Base-by-base conservation (phyloP, 352 stramenopile species). In the Globisporangium alternatum region DNA sequence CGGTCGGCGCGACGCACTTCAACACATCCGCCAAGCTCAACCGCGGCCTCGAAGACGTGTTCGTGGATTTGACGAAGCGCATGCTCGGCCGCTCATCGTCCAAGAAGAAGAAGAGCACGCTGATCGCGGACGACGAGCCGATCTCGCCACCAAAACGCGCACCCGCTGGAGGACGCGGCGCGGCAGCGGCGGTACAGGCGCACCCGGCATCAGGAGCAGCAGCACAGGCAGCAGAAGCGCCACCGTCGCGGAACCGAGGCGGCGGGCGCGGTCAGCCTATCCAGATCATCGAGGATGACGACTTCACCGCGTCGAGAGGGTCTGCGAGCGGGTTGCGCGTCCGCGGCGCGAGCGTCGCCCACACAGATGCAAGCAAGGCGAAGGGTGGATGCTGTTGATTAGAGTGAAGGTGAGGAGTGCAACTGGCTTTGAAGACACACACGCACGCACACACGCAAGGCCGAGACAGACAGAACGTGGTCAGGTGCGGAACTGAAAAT, bases 1-100 rank as follows among this genome's bases (percentile, higher is more conserved):
- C 82, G 15, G 87, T 97, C 22, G 86, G 88, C 28, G 92, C 92
- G 41, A 80, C 78, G 51, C 89, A 98, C 72, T 97, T 97, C 64
- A 78, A 90, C 66, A 97, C 93, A 52, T 97, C 86, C 8, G 93
- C 93, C 31, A 98, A 98, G 65, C 77, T 95, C n/a, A 97, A 97
- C 74, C 78, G 86, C 52, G 90, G 91, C 8, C 69, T 98, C 1
- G 90, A 98, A 37, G 90, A 97, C 52, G 88, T 91, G 49, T 98
- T 98, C 76, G 78, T 96, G 45, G 83, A 94, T 57, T 71, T 97
- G 57, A 91, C 86, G 55, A 91, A 90, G 68, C 81, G 84, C 57
- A 95, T 96, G 83, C 71, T 96, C 31, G 61, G 62, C 39, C 86
- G 84, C 57, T 77, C 73, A 52, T 66, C 66, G 35, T 75, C 68